Base-by-base conservation (phyloP, 805 yeast species). In the Candida schatavii region DNA sequence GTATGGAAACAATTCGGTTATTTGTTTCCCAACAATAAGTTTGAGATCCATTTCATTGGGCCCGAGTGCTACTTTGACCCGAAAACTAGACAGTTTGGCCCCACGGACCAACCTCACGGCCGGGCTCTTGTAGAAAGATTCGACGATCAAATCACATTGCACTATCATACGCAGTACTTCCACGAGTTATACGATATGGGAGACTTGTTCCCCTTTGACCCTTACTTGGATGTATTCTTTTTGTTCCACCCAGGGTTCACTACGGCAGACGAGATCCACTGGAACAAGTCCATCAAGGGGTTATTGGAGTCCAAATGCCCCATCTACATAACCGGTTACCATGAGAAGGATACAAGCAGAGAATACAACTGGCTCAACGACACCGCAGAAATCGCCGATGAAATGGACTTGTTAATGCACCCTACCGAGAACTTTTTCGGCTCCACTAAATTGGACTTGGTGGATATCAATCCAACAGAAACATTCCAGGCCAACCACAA, bases 191-290 rank as follows among this genome's bases (percentile, higher is more conserved):
- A 93, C 65, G 89, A 89, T 55, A 83, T 88, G 37, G 93, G 90
- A 55, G 97, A 91, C 66, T 87, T 93, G 62, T 88, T 88, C 81
- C 99, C 99, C 4, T 93, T 90, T 62, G 99, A 93, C 62, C 99
- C 99, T 35, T 93, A 91, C 64, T 76, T 88, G 59, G 99, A 93
- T 61, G 80, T 81, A 21, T 93, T 93, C 66, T 89, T 88, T 77
- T 74, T 87, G 40, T 93, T 91, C 85, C 98, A 91, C 62, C 98
- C 99, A 3, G 97, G 97, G 31, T 78, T 89, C 57, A 83, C 88
- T 15, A 85, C 93, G 5, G 85, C 87, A 11, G 96, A 88, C 55
- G 74, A 78, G 60, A 83, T 83, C 45, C 78, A 80, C 56, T 91
- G 98, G 97, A 78, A 78, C 48, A 84, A 87, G 61, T 74, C 96